These are phyloP conservation scores for Aspergillus sp. DNA, from an alignment of 2,329 filamentous ascomycete species.

Conservation along the genomic window DNA sequence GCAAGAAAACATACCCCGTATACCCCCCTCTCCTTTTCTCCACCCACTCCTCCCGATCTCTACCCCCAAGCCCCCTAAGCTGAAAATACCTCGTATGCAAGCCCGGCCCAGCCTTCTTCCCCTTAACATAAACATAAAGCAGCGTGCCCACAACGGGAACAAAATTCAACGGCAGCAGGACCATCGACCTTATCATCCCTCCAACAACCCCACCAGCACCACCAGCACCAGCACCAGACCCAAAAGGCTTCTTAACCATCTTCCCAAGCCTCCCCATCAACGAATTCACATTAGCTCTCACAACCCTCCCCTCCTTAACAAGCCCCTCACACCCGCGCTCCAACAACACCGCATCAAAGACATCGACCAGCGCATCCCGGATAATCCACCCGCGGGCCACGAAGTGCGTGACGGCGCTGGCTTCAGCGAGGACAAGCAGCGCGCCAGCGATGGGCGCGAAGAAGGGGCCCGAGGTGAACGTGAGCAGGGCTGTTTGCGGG, in stretches of 20 bases:
- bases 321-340: constrained; percentile 58
- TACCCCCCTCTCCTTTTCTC: constrained; percentile 72
- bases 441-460: constrained; percentile 61
- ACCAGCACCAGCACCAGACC: constrained; percentile 22
- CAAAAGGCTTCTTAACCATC: constrained; percentile 55
- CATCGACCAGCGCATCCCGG: constrained; percentile 79
- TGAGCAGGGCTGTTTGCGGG: constrained; percentile 78
- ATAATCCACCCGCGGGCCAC: constrained; percentile 72
- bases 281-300: constrained; percentile 14
- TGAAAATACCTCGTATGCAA: constrained; percentile 76
- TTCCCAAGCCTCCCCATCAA: constrained; percentile 57
- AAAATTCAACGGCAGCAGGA: constrained; percentile 90
- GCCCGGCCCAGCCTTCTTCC: constrained; percentile 55
- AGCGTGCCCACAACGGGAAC: constrained; percentile 85
- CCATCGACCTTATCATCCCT: constrained; percentile 72
- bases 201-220: constrained; percentile 40
- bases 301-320: constrained; percentile 62
- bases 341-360: constrained; percentile 74
- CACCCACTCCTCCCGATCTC: constrained; percentile 68
- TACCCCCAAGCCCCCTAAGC: constrained; percentile 75
- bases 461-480: constrained; percentile 78
- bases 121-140: constrained; percentile 76
- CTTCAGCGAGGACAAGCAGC: constrained; percentile 61
- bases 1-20: constrained; percentile 63
- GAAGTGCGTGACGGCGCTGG: constrained; percentile 50